Evolutionary conservation across 805 yeast genomes (phyloP).

Genomic region (Saccharomycopsis selenospora): DNA sequence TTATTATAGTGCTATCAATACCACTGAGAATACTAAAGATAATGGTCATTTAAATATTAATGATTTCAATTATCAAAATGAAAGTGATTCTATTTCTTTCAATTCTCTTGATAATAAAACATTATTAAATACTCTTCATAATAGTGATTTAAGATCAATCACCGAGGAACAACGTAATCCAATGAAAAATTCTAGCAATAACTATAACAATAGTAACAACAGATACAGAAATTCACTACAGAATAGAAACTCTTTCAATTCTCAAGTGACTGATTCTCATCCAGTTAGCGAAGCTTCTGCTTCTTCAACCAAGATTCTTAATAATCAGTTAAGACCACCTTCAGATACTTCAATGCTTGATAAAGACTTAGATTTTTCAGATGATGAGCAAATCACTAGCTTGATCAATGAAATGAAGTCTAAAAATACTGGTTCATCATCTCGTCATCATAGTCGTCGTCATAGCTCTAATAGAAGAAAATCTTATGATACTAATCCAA

Average conservation of each 20-base stretch:
- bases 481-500: no score
- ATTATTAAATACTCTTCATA: slow-evolving; percentile 11
- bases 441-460: neutral
- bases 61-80: neutral
- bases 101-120: slow-evolving; percentile 18
- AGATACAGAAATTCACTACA: neutral
- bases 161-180: slow-evolving; percentile 2
- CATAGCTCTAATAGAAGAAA: no score
- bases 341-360: slow-evolving; percentile 4
- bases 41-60: neutral
- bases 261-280: neutral
- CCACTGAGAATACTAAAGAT: neutral
- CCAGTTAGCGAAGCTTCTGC: slow-evolving; percentile 1
- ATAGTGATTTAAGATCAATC: slow-evolving; percentile 15
- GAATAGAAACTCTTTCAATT: neutral
- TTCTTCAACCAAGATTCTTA: slow-evolving; percentile 8
- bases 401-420: slow-evolving; percentile 19
- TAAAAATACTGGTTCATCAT: neutral
- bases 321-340: slow-evolving; percentile 17
- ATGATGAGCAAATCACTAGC: slow-evolving; percentile 19
- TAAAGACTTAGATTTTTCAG: slow-evolving; percentile 19
- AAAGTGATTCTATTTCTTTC: slow-evolving; percentile 9
- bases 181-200: neutral
- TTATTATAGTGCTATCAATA: neutral
- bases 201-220: neutral